These are phyloP conservation scores for Thielaviopsis ethacetica DNA, from an alignment of 2,329 filamentous ascomycete species.

Conservation along the genomic window DNA sequence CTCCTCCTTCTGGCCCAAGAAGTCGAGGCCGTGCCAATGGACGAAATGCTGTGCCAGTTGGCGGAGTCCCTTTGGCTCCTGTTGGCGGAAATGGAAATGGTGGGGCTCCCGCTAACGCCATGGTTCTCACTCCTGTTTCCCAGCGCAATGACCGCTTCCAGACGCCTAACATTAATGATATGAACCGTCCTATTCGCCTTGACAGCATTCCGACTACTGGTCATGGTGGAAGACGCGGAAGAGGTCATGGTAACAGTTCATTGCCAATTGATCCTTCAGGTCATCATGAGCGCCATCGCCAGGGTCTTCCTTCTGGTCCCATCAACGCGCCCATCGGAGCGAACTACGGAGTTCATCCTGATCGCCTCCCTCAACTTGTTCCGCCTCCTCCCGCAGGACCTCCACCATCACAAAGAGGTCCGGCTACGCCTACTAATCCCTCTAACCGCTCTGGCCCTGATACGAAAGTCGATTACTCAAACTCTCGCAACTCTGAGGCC, in stretches of 20 bases:
- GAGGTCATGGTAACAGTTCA: background rate
- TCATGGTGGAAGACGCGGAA: background rate
- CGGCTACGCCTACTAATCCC: background rate
- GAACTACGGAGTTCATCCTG: conserved; percentile 6
- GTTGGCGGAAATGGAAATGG: background rate
- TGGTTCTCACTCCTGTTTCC: background rate
- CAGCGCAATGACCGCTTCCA: conserved; percentile 9
- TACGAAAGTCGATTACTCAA: background rate
- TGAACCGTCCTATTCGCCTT: background rate
- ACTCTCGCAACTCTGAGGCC: background rate
- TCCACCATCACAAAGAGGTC: background rate
- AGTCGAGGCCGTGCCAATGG: conserved; percentile 8
- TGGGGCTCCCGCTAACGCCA: background rate
- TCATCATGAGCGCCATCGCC: conserved; percentile 8
- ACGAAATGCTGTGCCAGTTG: background rate
- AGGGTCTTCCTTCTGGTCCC: background rate
- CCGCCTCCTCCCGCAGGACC: background rate
- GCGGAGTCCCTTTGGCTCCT: background rate
- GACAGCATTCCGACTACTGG: conserved; percentile 5
- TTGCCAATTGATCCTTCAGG: background rate
- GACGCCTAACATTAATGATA: background rate
- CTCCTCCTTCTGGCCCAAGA: conserved; percentile 19
- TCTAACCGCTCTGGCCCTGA: background rate
- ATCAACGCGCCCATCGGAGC: background rate
- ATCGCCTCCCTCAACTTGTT: conserved; percentile 2